phyloP scores from a whole-genome alignment of 2,329 filamentous ascomycete genomes.

The Fusarium pseudograminearum region DNA sequence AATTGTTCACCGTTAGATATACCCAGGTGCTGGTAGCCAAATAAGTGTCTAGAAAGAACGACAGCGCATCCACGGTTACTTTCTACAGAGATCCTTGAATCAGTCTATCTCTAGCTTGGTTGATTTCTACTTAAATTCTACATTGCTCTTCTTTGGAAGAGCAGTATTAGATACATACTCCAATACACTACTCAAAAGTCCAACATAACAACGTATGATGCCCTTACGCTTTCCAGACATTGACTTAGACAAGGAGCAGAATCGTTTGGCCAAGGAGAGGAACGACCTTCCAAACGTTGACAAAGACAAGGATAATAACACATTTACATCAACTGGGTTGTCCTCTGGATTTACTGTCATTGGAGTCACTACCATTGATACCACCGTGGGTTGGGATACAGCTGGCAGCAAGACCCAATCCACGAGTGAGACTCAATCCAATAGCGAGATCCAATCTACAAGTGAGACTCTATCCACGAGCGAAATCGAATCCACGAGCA shows the following conservation, averaged over 20 bases:
- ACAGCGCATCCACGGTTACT: not conserved
- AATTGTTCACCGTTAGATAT: not conserved
- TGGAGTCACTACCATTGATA: not conserved
- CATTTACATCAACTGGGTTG: not conserved
- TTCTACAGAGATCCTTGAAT: conserved; percentile 8
- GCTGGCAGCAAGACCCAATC: not conserved
- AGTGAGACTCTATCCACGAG: not conserved
- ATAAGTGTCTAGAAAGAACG: not conserved
- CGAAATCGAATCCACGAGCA: not conserved
- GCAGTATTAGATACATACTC: too few relatives aligned
- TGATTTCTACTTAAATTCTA: not conserved
- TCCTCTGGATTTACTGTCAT: conserved; percentile 1
- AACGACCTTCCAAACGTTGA: not conserved
- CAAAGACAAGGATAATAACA: not conserved
- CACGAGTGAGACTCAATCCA: not conserved
- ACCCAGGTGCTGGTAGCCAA: not conserved
- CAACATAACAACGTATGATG: not conserved
- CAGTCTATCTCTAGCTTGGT: not conserved
- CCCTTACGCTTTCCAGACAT: not conserved
- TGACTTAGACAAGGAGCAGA: not conserved
- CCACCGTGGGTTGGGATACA: not conserved
- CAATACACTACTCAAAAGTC: too few relatives aligned
- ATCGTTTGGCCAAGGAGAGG: not conserved
- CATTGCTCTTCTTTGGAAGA: fast-evolving
- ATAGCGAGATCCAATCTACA: not conserved